A percentile compares a stretch with the other conserved stretches of the same genome.
Conservation (phyloP, 208 protist species). For the Leishmania turanica region DNA sequence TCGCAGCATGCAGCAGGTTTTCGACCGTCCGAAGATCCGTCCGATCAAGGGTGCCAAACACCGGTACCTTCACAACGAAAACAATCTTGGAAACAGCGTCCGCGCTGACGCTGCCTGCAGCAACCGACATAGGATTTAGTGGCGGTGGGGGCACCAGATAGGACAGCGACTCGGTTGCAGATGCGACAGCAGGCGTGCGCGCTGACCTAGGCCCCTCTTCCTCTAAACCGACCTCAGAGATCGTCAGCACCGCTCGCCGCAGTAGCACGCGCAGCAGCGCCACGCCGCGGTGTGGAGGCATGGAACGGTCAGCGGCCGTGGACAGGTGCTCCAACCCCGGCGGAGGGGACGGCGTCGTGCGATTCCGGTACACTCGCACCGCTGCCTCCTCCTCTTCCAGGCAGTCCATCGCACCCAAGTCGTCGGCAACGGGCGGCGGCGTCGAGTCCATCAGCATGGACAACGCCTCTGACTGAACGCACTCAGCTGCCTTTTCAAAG, state of each 20-base stretch:
- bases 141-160: neutral
- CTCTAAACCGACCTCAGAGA: slow-evolving; percentile 21
- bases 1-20: slow-evolving; percentile 18
- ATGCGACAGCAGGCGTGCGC: too few relatives aligned
- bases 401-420: slow-evolving; percentile 16
- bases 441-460: slow-evolving; percentile 17
- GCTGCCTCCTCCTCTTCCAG: slow-evolving; percentile 28
- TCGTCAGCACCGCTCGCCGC: slow-evolving; percentile 50
- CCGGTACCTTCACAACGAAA: slow-evolving; percentile 23
- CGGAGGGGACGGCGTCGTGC: neutral
- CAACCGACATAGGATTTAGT: neutral
- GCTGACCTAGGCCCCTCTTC: slow-evolving; percentile 1
- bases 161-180: neutral
- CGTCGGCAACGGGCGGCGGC: neutral
- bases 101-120: neutral
- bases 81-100: neutral
- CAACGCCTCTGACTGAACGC: slow-evolving; percentile 29
- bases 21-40: slow-evolving; percentile 20
- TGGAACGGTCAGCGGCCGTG: neutral
- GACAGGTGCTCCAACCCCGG: neutral
- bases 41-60: slow-evolving; percentile 19
- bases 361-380: neutral
- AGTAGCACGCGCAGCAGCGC: slow-evolving; percentile 56
- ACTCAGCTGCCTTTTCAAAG: slow-evolving; percentile 29
- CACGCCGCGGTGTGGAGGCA: slow-evolving; percentile 31